A percentile compares a stretch with the other conserved stretches of the same genome.
These are phyloP conservation scores for Boletus edulis DNA, from an alignment of 768 basidiomycete species.

Conservation along the genomic window DNA sequence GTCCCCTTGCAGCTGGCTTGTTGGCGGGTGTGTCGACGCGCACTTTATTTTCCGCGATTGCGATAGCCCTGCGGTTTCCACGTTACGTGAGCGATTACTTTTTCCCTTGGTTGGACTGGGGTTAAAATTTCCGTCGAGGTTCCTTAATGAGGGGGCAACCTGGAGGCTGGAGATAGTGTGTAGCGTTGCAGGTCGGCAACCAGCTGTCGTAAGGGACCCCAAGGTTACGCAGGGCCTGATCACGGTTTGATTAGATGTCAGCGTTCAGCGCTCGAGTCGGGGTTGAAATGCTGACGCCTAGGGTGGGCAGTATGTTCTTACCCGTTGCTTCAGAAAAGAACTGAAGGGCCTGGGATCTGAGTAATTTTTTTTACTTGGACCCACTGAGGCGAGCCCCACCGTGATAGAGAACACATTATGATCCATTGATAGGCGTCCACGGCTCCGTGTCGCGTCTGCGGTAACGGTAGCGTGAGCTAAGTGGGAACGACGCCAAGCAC, in stretches of 20 bases:
- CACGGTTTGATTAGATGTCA: not conserved
- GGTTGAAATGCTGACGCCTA: not conserved
- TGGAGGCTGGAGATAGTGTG: constrained; percentile 26
- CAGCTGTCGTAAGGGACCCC: constrained; percentile 23
- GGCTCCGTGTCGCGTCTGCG: constrained; percentile 1
- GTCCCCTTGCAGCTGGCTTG: constrained; percentile 5
- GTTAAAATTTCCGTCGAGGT: constrained; percentile 15
- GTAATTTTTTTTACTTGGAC: not conserved
- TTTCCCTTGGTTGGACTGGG: constrained; percentile 7
- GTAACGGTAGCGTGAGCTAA: constrained; percentile 16
- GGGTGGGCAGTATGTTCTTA: not conserved
- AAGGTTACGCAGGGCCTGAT: constrained; percentile 1
- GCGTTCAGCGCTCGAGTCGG: not conserved
- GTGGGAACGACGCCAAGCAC: constrained; percentile 3
- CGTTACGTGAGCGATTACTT: constrained; percentile 24
- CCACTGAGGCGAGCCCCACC: not conserved
- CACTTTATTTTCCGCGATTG: constrained; percentile 20
- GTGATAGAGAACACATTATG: not conserved
- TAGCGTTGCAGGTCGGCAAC: constrained; percentile 11
- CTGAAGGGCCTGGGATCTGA: not conserved
- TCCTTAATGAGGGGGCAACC: constrained; percentile 12
- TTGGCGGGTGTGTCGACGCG: constrained; percentile 7
- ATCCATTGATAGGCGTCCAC: constrained; percentile 2
- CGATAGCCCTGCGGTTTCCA: constrained; percentile 16
- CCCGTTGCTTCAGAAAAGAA: not conserved